Conservation (phyloP, 371 early-diverging fungal genomes). For the Actinomortierella wolfii region DNA sequence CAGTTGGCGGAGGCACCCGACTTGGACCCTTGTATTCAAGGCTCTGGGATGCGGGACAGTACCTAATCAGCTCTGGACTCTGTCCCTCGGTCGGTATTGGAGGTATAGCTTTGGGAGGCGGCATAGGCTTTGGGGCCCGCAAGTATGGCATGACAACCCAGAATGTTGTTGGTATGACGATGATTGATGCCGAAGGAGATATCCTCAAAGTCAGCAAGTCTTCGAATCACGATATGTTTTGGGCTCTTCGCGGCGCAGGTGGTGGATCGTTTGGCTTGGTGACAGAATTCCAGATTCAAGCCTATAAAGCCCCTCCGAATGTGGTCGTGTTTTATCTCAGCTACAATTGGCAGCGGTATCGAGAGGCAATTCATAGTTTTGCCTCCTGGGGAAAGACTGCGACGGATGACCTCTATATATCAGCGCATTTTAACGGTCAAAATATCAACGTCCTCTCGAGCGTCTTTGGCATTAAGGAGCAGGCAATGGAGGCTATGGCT, state of each 20-base stretch:
- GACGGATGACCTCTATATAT: too few species aligned
- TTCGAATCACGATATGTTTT: conserved; percentile 52
- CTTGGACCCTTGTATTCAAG: conserved; percentile 18
- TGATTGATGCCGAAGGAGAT: conserved; percentile 50
- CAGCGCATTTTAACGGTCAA: too few species aligned
- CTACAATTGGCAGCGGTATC: too few species aligned
- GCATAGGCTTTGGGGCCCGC: conserved; percentile 39
- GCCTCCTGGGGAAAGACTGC: too few species aligned
- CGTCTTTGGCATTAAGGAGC: background rate
- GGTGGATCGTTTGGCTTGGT: conserved; percentile 52
- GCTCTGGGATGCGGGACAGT: conserved; percentile 6
- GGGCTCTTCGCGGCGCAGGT: conserved; percentile 59
- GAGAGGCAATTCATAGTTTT: too few species aligned
- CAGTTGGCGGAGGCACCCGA: conserved; percentile 19
- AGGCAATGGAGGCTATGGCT: background rate
- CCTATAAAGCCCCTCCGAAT: conserved; percentile 1
- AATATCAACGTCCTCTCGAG: too few species aligned
- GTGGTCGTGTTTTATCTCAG: background rate
- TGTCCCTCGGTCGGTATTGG: conserved; percentile 23
- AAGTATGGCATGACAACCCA: conserved; percentile 43
- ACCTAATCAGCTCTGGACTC: conserved; percentile 16
- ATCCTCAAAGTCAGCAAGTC: conserved; percentile 37
- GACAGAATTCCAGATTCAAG: conserved; percentile 15
- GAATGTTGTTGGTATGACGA: conserved; percentile 43
- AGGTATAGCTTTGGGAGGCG: conserved; percentile 21